Evolutionary conservation across 1,284 basidiomycete genomes (phyloP), one percentile per base, ranked within the genome.

Genomic region (Trichosporon inkin): DNA sequence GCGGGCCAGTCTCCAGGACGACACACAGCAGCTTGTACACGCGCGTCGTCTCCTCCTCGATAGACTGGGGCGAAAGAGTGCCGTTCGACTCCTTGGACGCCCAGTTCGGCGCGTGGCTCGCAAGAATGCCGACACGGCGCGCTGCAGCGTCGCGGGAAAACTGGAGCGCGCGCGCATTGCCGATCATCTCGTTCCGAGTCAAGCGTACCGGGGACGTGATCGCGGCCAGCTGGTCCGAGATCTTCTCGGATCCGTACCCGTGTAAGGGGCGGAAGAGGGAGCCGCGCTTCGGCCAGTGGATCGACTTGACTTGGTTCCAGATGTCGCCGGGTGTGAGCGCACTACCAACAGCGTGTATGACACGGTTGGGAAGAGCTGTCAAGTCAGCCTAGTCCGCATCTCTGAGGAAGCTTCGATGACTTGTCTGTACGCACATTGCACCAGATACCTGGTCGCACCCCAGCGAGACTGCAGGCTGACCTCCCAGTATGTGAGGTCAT

Each of bases 401-500:
- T 16, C 17, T 36, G 10, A 13, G 10, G n/a, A n/a, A n/a, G n/a
- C n/a, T n/a, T n/a, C 10, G 6, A 5, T 4, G 28, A 32, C 8
- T 8, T 4, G 28, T 8, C 28, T 32, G 28, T 5, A 68, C 77
- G 66, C 57, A 78, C 77, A 74, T 59, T 79, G 77, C 10, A 79
- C 57, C 16, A 77, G 66, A 61, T 78, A 79, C 0, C 73, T 54
- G 2, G 66, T 60, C 10, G 75, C 67, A 1, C 73, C 71, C 17
- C 60, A 32, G 6, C 69, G 47, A 51, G 67, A 71, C 41, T 63
- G 64, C 22, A 77, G 56, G 2, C 60, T 55, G 2, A 55, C 16
- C n/a, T 73, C 69, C 77, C 77, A 79, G 70, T 72, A 79, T 14
- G 54, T 55, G 35, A 71, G 60, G 62, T 77, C 76, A 49, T 70